Base-by-base conservation (phyloP, 352 stramenopile genomes). In the Phytophthora vignae region DNA sequence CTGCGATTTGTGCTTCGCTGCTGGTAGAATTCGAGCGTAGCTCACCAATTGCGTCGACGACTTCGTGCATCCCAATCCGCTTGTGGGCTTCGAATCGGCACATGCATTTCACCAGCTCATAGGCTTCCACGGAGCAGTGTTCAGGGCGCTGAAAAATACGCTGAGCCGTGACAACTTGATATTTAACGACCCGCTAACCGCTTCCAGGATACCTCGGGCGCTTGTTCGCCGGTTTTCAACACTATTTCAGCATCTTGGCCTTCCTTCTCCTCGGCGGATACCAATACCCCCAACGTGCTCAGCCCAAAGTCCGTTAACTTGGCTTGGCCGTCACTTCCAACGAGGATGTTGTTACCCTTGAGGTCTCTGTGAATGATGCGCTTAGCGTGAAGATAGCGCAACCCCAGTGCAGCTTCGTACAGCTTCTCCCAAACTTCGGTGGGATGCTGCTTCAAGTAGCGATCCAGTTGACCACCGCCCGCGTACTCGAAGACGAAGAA, bases 401-500 rank as follows among this genome's bases (percentile, higher is more conserved):
- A 31, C 5, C 59, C 59, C 21, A 65, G 33, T 3, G 29, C 46
- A 27, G 46, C 59, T n/a, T 69, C 62, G 17, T 69, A 53, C 14
- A 69, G 31, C 19, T 62, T 69, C 19, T 62, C 29, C 53, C 44
- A 57, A 2, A 70, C 8, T 42, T 67, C 31, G 5, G 53, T 22
- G 0, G 61, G 55, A 53, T 67, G 61, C 7, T 17, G 14, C 0
- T n/a, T 40, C 15, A 71, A 17, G 22, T 61, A 67, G 2, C 44
- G 10, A 22, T 27, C 29, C 1, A 71, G 50, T n/a, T 68, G 29
- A 1, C 53, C 61, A n/a, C 55, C 50, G 6, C 21, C 8, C 10
- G 46, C 55, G 21, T 56, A 62, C 15, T 73, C 66, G 25, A 46
- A 59, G 9, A 71, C 49, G 14, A 71, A 52, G 8, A 75, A 67